Conservation (phyloP, 495 filamentous ascomycete species). For the Penicillium robsamsonii region DNA sequence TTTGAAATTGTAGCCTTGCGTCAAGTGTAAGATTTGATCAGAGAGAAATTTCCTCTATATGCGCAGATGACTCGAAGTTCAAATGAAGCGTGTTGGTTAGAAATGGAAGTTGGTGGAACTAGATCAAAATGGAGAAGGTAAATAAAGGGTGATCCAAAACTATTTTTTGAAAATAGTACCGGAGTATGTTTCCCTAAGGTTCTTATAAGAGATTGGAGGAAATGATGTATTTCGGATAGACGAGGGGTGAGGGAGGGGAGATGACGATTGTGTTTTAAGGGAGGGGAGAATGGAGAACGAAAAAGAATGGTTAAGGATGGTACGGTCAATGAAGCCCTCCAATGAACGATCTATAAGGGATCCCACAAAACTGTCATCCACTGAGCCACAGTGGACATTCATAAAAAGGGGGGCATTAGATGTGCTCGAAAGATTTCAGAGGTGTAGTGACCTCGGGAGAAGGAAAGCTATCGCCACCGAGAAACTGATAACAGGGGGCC, state of each 20-base stretch:
- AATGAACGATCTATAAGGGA: conserved; percentile 20
- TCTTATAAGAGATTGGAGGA: conserved; percentile 13
- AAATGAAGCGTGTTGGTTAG: neutral
- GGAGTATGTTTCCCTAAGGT: conserved; percentile 5
- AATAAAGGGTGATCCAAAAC: neutral
- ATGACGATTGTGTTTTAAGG: conserved; percentile 23
- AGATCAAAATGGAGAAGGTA: neutral
- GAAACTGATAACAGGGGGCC: conserved; percentile 26
- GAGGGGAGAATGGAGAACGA: conserved; percentile 12
- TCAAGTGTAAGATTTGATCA: neutral
- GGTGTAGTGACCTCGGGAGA: conserved; percentile 6
- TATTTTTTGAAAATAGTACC: neutral
- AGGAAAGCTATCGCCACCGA: conserved; percentile 24
- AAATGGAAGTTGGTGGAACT: conserved; percentile 7
- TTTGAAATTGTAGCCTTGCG: neutral
- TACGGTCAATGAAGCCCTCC: conserved; percentile 28
- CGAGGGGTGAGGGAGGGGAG: conserved; percentile 28
- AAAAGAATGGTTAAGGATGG: conserved; percentile 23
- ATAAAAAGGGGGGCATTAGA: neutral
- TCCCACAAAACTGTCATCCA: conserved; percentile 17
- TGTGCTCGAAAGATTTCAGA: conserved; percentile 22
- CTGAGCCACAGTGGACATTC: conserved; percentile 23
- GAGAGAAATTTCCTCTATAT: neutral
- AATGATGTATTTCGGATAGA: conserved; percentile 20
- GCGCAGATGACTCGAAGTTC: neutral